Base-by-base conservation (phyloP, 2,329 filamentous ascomycete species). In the Clonostachys rhizophaga region DNA sequence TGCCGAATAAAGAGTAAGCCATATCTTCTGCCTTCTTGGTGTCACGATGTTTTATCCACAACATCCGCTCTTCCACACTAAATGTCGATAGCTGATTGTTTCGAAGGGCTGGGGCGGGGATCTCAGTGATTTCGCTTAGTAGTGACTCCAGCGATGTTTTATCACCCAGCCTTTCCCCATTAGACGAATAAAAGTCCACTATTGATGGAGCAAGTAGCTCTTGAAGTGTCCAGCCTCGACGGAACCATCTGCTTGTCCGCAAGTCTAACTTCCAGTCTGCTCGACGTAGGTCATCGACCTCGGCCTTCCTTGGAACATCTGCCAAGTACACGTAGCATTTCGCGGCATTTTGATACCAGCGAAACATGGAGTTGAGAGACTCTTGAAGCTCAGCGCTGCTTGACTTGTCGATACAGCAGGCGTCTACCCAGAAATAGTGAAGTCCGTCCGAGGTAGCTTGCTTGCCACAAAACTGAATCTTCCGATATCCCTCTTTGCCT, bases 401-500 rank as follows among this genome's bases (percentile, higher is more conserved):
- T 10, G 44, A 33, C 39, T 49, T 50, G 48, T 53, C 50, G 41
- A 53, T 53, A 40, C 52, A 53, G 46, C 52, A 53, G n/a, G 49
- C 52, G 16, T 53, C 52, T 7, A 53, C 35, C 52, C 52, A 53
- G 40, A 41, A 44, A 33, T 47, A 47, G 13, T 36, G 36, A 5
- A 43, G 33, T 5, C 34, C 45, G 13, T 47, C 45, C 1, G 33
- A 24, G 30, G 40, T 24, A 2, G 45, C 45, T 20, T 37, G 45
- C 39, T 43, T 13, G 40, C 17, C 16, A 41, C 45, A 47, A 18
- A 37, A 34, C 12, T 43, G 11, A 33, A 43, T 20, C n/a, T 35
- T 42, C n/a, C 37, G 36, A 34, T 20, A 33, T 12, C 17, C 40
- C 16, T 17, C 6, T 24, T 42, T 42, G 14, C 35, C 18, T 24